Conservation (phyloP, 805 yeast species). For the Candida tammaniensis region DNA sequence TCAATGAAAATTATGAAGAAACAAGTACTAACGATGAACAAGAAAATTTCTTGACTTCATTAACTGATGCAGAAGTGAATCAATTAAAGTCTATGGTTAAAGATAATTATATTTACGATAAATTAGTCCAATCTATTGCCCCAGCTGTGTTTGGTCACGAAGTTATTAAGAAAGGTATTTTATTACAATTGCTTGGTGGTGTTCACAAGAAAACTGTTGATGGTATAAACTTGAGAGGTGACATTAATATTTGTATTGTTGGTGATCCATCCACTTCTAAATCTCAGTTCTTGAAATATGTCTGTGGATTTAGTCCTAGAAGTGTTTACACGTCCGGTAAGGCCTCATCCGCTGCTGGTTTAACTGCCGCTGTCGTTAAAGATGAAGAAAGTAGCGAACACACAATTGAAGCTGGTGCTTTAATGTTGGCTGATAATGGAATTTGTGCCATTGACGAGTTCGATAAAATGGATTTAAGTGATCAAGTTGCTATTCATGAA, state of each 20-base stretch:
- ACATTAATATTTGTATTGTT: conserved; percentile 91
- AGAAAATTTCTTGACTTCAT: conserved; percentile 71
- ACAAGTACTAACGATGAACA: conserved; percentile 56
- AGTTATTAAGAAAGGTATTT: conserved; percentile 84
- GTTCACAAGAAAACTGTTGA: conserved; percentile 92
- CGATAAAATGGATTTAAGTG: conserved; percentile 93
- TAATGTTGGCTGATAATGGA: conserved; percentile 98
- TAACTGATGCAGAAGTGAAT: conserved; percentile 77
- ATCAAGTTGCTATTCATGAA: conserved; percentile 98
- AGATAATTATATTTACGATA: conserved; percentile 79
- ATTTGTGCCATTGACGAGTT: conserved; percentile 98
- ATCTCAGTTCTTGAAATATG: conserved; percentile 93
- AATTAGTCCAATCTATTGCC: conserved; percentile 83
- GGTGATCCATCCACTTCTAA: conserved; percentile 98
- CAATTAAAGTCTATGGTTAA: conserved; percentile 89
- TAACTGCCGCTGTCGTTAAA: conserved; percentile 95
- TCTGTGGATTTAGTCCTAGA: conserved; percentile 86
- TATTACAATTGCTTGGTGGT: conserved; percentile 88
- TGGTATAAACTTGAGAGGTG: conserved; percentile 94
- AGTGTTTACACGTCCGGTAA: conserved; percentile 97
- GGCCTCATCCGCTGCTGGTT: conserved; percentile 98
- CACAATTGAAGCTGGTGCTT: conserved; percentile 97
- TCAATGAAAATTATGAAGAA: conserved; percentile 5
- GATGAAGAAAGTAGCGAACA: conserved; percentile 97
- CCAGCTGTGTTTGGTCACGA: conserved; percentile 98